phyloP scores from a whole-genome alignment of 208 protist genomes.

The Leishmania mexicana region DNA sequence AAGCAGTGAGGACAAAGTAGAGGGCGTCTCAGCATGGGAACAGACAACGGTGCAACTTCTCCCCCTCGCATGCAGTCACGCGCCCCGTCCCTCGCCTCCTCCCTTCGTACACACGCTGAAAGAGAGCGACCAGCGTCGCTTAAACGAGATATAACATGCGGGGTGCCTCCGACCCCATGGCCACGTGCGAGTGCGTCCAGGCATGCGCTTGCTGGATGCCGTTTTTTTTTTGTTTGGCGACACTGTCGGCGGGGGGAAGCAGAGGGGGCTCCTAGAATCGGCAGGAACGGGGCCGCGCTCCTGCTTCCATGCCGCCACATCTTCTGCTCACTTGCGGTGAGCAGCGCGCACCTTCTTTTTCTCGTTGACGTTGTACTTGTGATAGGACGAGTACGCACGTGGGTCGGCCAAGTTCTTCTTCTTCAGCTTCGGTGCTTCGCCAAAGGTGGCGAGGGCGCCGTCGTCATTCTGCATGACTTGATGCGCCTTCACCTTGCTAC shows the following conservation, averaged over 20 bases:
- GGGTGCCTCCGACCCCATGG: too few species aligned
- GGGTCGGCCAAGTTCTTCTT: slow-evolving; percentile 69
- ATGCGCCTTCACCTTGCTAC: slow-evolving; percentile 59
- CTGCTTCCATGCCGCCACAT: background rate
- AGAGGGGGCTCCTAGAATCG: background rate
- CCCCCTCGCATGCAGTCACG: background rate
- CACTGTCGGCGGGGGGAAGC: background rate
- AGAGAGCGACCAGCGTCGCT: background rate
- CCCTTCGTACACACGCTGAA: background rate
- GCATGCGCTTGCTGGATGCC: background rate
- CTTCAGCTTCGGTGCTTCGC: slow-evolving; percentile 54
- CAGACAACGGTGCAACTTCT: background rate
- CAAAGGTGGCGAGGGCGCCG: slow-evolving; percentile 79
- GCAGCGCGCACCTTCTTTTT: slow-evolving; percentile 83
- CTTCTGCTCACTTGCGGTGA: slow-evolving; percentile 45
- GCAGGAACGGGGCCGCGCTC: background rate
- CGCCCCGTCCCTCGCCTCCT: background rate
- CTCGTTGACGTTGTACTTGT: slow-evolving; percentile 92
- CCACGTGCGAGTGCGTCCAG: background rate
- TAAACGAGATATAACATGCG: background rate
- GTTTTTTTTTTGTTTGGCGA: background rate
- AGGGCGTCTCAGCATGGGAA: background rate
- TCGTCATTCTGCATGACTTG: slow-evolving; percentile 45
- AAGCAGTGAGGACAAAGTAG: background rate
- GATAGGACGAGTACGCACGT: slow-evolving; percentile 74